A percentile compares a stretch with the other conserved stretches of the same genome.
Evolutionary conservation across 1,284 basidiomycete species (phyloP).

Genomic region (Melampsora americana): DNA sequence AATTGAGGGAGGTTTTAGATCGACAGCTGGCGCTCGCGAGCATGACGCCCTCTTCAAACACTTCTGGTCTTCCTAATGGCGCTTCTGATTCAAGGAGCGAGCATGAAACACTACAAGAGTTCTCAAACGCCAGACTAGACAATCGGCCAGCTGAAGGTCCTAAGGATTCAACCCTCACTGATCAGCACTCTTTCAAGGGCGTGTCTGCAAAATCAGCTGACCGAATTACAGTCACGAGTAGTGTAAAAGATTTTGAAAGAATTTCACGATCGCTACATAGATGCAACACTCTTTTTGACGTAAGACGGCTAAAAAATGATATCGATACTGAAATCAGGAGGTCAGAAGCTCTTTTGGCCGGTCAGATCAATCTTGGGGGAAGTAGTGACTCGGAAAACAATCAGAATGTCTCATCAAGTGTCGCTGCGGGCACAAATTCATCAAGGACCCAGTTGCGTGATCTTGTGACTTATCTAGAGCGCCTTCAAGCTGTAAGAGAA

Average conservation of each 20-base stretch:
- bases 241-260: conserved; percentile 74
- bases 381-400: conserved; percentile 19
- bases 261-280: conserved; percentile 79
- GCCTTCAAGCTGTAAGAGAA: conserved; percentile 79
- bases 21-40: conserved; percentile 45
- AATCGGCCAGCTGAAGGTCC: neutral
- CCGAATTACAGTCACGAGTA: conserved; percentile 50
- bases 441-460: conserved; percentile 57
- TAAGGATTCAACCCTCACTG: neutral
- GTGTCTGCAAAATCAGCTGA: neutral
- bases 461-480: conserved; percentile 72
- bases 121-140: conserved; percentile 35
- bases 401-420: conserved; percentile 5
- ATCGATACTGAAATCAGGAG: conserved; percentile 78
- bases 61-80: neutral
- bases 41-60: conserved; percentile 46
- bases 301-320: conserved; percentile 82
- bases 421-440: conserved; percentile 56
- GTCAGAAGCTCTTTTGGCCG: conserved; percentile 64
- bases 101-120: conserved; percentile 46
- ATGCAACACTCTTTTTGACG: conserved; percentile 77
- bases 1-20: conserved; percentile 59
- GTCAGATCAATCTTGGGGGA: conserved; percentile 52
- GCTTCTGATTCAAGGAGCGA: neutral
- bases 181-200: neutral